Percentiles rank a stretch among this genome's conserved stretches.
Evolutionary conservation across 208 protist genomes (phyloP).

Genomic region (Trypanosoma scelopori): DNA sequence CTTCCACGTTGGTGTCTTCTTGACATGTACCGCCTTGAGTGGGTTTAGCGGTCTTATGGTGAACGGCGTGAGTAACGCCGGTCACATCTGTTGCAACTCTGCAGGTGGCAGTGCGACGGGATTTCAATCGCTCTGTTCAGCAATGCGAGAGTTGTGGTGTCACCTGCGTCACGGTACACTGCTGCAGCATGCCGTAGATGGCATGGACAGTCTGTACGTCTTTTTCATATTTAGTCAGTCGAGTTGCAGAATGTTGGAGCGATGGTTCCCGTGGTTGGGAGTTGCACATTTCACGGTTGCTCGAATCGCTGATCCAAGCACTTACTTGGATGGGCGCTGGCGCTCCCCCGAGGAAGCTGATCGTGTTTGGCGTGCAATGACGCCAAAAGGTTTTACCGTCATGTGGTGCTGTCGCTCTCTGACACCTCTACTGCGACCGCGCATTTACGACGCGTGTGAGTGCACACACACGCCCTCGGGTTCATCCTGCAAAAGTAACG

Average conservation of each 20-base stretch:
- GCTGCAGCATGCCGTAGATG: slow-evolving; percentile 2
- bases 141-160: slow-evolving; percentile 3
- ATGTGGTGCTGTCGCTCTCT: slow-evolving; percentile 20
- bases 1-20: slow-evolving; percentile 26
- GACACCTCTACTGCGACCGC: neutral
- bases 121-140: neutral
- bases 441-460: neutral
- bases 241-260: slow-evolving; percentile 14
- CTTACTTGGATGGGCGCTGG: slow-evolving; percentile 12
- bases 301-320: neutral
- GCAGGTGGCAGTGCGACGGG: neutral
- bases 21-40: slow-evolving; percentile 20
- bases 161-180: slow-evolving; percentile 8
- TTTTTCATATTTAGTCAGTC: slow-evolving; percentile 24
- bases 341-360: slow-evolving; percentile 5
- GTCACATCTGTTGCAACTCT: neutral
- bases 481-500: neutral
- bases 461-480: neutral
- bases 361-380: slow-evolving; percentile 25
- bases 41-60: slow-evolving; percentile 6
- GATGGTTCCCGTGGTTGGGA: slow-evolving; percentile 22
- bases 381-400: slow-evolving; percentile 23
- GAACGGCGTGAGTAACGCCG: neutral
- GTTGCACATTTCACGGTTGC: neutral
- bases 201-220: slow-evolving; percentile 8